These are phyloP conservation scores for Umbilicus rupestris DNA, from an alignment of 164 flowering plant species.

Conservation along the genomic window DNA sequence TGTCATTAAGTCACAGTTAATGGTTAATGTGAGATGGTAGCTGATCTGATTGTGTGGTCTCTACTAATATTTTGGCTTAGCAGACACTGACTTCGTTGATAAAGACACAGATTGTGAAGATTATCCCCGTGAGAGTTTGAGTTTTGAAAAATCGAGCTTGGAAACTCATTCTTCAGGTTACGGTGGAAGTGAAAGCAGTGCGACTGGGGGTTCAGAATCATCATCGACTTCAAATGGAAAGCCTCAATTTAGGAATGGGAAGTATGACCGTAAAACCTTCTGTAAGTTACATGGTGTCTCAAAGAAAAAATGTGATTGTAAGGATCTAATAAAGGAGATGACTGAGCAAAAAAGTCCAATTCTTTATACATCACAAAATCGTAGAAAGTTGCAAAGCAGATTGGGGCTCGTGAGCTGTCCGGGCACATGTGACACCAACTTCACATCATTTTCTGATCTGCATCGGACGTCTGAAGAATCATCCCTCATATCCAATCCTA, in stretches of 20 bases:
- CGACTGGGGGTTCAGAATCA: constrained; percentile 28
- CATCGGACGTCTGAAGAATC: constrained; percentile 13
- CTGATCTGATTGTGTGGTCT: constrained; percentile 3
- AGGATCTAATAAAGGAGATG: constrained; percentile 20
- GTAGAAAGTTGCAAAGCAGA: constrained; percentile 22
- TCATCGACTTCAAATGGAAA: constrained; percentile 21
- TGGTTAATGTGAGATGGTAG: background rate
- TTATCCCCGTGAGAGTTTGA: constrained; percentile 23
- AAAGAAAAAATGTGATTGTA: constrained; percentile 25
- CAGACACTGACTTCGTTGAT: constrained; percentile 44
- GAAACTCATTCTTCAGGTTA: constrained; percentile 30
- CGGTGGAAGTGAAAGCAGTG: constrained; percentile 24
- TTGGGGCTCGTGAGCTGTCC: constrained; percentile 17
- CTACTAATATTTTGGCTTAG: background rate
- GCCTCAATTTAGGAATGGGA: constrained; percentile 21
- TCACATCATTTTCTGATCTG: constrained; percentile 11
- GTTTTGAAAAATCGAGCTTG: constrained; percentile 24
- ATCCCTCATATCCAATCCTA: background rate
- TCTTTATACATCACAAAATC: constrained; percentile 21
- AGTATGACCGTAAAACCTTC: constrained; percentile 20
- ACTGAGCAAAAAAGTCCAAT: constrained; percentile 24
- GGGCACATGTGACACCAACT: constrained; percentile 19
- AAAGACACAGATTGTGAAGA: constrained; percentile 23
- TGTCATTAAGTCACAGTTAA: background rate
- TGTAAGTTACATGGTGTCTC: constrained; percentile 25